Evolutionary conservation across 208 protist species (phyloP).

Genomic region (Crithidia sp.): DNA sequence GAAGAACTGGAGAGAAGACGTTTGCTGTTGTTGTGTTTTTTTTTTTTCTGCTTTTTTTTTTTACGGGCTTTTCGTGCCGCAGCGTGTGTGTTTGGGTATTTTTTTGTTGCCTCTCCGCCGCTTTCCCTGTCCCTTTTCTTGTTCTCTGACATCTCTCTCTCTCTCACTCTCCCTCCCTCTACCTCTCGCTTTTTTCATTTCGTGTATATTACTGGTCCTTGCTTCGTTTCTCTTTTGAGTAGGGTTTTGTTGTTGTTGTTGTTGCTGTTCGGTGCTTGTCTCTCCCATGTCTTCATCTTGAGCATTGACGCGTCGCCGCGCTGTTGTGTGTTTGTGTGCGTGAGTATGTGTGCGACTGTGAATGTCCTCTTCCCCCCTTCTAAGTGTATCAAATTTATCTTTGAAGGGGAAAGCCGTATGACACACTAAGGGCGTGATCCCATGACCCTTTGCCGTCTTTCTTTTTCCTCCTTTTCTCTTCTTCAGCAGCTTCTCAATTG

Average conservation of each 20-base stretch:
- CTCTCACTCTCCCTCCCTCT: not conserved
- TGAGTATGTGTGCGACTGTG: too few relatives aligned
- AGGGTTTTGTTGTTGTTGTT: slow-evolving; percentile 6
- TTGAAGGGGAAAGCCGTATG: too few relatives aligned
- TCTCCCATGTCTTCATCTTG: not conserved
- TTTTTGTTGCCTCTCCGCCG: too few relatives aligned
- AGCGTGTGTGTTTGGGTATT: too few relatives aligned
- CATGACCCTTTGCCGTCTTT: not conserved
- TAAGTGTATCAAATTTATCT: too few relatives aligned
- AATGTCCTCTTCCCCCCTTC: too few relatives aligned
- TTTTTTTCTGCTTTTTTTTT: slow-evolving; percentile 7
- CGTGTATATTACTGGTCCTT: not conserved
- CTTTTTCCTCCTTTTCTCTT: slow-evolving; percentile 8
- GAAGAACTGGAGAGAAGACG: slow-evolving; percentile 4
- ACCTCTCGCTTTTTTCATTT: slow-evolving; percentile 4
- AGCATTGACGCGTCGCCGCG: too few relatives aligned
- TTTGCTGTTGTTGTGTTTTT: slow-evolving; percentile 13
- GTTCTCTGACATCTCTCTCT: not conserved
- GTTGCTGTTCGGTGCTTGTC: not conserved
- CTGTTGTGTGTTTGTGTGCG: not conserved
- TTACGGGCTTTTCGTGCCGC: not conserved
- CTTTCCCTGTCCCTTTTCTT: not conserved
- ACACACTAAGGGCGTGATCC: too few relatives aligned
- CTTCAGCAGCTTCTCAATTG: slow-evolving; percentile 1
- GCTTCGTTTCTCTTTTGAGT: not conserved